Percentiles rank a stretch among this genome's conserved stretches.
Evolutionary conservation across 2,329 filamentous ascomycete genomes (phyloP).

Genomic region (Emergomyces africanus): DNA sequence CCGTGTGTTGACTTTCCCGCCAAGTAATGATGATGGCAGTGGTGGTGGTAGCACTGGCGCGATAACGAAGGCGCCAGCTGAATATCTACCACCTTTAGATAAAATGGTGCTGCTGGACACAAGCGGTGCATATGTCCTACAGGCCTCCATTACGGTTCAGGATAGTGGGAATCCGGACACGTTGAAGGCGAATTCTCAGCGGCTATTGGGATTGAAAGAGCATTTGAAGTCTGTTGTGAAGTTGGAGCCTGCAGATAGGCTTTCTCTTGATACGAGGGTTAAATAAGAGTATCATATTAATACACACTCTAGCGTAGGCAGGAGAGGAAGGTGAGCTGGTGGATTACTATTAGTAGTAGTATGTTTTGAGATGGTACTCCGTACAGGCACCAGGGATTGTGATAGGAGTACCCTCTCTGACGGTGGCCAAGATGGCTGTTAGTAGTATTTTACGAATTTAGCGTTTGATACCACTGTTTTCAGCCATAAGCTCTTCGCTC

Average conservation of each 20-base stretch:
- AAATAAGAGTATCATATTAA: conserved; percentile 28
- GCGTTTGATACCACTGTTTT: background rate
- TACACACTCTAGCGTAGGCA: background rate
- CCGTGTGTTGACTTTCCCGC: conserved; percentile 39
- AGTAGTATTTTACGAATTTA: background rate
- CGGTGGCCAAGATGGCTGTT: background rate
- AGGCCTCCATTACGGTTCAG: conserved; percentile 44
- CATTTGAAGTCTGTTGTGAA: conserved; percentile 44
- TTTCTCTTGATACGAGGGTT: conserved; percentile 48
- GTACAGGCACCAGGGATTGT: too few relatives aligned
- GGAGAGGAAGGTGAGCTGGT: background rate
- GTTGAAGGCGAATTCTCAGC: conserved; percentile 41
- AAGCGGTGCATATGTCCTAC: conserved; percentile 45
- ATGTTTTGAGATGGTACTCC: too few relatives aligned
- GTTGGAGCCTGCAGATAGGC: conserved; percentile 43
- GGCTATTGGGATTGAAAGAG: conserved; percentile 43
- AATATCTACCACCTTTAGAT: conserved; percentile 30
- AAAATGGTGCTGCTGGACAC: conserved; percentile 41
- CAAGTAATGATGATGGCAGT: conserved; percentile 6
- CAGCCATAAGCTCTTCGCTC: background rate
- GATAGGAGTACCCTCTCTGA: background rate
- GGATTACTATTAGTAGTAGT: too few relatives aligned
- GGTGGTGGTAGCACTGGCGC: background rate
- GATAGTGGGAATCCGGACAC: conserved; percentile 43
- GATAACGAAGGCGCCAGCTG: conserved; percentile 16